phyloP scores from a whole-genome alignment of 495 filamentous ascomycete species.

The Trichoderma erinaceum region DNA sequence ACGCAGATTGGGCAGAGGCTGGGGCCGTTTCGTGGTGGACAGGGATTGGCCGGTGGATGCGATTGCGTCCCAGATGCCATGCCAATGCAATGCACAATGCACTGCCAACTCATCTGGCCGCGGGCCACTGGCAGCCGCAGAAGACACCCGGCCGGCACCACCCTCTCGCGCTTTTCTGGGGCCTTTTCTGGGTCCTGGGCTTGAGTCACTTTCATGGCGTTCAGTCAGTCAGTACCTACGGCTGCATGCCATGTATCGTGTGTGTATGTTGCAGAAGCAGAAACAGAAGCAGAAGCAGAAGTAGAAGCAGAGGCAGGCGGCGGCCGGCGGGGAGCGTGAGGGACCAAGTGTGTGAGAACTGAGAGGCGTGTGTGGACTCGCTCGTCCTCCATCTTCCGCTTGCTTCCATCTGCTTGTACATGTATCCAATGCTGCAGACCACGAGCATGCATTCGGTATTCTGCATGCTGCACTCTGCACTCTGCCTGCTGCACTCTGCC shows the following conservation, averaged over 20 bases:
- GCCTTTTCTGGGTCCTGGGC: not conserved
- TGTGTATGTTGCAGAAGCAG: not conserved
- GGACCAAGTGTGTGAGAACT: not conserved
- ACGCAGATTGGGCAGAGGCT: slow-evolving; percentile 9
- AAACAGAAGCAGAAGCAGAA: too few species aligned
- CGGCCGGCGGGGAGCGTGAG: not conserved
- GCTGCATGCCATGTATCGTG: not conserved
- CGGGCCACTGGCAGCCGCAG: not conserved
- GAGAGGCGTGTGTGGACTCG: not conserved
- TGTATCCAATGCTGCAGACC: not conserved
- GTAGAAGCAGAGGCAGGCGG: too few species aligned
- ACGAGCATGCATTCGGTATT: not conserved
- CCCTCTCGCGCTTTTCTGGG: not conserved
- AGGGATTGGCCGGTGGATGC: slow-evolving; percentile 13
- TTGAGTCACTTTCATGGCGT: not conserved
- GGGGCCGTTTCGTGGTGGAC: slow-evolving; percentile 14
- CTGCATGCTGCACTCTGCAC: too few species aligned
- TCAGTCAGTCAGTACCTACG: not conserved
- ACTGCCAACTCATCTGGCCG: slow-evolving; percentile 6
- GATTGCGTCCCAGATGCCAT: slow-evolving; percentile 11
- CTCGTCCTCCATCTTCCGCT: not conserved
- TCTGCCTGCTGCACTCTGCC: too few species aligned
- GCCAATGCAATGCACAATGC: slow-evolving; percentile 11
- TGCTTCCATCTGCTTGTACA: not conserved
- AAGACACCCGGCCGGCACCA: not conserved